These are phyloP conservation scores for Dorcoceras hygrometricum DNA, from an alignment of 257 asterid species.

Conservation along the genomic window DNA sequence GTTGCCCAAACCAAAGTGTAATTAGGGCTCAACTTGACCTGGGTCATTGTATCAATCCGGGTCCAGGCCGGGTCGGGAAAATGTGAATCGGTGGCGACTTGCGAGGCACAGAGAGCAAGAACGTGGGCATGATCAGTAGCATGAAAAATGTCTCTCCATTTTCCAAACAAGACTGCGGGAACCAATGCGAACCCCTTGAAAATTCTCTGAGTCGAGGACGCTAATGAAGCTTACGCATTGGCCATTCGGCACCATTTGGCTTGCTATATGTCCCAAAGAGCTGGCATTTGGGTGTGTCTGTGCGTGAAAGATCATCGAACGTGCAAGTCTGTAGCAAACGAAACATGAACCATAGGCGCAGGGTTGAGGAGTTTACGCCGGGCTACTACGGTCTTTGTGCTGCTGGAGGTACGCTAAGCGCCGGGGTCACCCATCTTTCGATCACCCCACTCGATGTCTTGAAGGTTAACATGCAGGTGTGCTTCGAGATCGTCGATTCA, in stretches of 20 bases:
- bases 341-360: constrained; percentile 29
- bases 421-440: constrained; percentile 69
- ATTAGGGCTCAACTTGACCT: not conserved
- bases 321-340: not conserved
- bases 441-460: constrained; percentile 76
- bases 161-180: not conserved
- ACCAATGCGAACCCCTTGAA: not conserved
- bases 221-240: not conserved
- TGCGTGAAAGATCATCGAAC: not conserved
- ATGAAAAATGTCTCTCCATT: not conserved
- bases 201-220: not conserved
- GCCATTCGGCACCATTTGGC: not conserved
- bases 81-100: not conserved
- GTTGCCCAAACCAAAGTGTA: not conserved
- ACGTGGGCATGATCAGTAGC: not conserved
- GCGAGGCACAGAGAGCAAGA: not conserved
- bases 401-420: constrained; percentile 66
- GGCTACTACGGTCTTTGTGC: constrained; percentile 59
- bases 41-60: not conserved
- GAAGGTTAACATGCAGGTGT: constrained; percentile 77
- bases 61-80: not conserved
- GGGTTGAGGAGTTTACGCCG: constrained; percentile 52
- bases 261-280: too few species aligned
- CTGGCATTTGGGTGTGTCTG: too few species aligned
- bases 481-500: not conserved